Conservation (phyloP, 1,284 basidiomycete species). For the Volvariella surrecta region DNA sequence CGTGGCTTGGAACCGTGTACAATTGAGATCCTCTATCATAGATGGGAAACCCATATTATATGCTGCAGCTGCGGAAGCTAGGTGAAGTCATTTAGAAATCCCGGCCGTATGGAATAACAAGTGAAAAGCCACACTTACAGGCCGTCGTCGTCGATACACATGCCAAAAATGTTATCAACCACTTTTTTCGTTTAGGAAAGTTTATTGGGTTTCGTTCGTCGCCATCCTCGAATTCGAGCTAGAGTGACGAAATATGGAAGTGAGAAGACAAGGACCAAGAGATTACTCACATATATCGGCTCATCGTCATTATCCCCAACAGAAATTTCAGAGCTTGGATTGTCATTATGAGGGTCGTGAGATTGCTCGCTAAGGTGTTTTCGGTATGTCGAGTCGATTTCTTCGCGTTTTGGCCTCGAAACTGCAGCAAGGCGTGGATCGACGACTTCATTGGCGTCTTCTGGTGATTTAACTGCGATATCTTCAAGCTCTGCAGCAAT, state of each 20-base stretch:
- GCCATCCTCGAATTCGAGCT: conserved; percentile 50
- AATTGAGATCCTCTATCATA: conserved; percentile 60
- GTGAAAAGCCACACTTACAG: conserved; percentile 22
- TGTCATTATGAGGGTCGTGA: conserved; percentile 12
- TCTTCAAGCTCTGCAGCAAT: conserved; percentile 9
- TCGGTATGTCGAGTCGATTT: conserved; percentile 16
- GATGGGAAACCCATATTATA: conserved; percentile 52
- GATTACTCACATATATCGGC: conserved; percentile 23
- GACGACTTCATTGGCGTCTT: conserved; percentile 21
- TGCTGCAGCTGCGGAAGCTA: conserved; percentile 44
- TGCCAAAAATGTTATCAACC: conserved; percentile 50
- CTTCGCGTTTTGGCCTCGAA: conserved; percentile 15
- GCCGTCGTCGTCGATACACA: conserved; percentile 49
- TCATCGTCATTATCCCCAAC: conserved; percentile 15
- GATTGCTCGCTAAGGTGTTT: conserved; percentile 11
- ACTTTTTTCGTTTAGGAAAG: conserved; percentile 42
- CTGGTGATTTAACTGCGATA: conserved; percentile 18
- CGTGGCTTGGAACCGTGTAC: conserved; percentile 49
- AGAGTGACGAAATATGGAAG: not conserved
- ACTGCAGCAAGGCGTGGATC: conserved; percentile 19
- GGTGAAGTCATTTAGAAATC: not conserved
- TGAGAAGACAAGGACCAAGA: not conserved
- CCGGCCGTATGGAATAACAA: not conserved
- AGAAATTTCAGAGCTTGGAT: conserved; percentile 8
- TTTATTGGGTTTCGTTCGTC: conserved; percentile 50